Evolutionary conservation across 2,329 filamentous ascomycete genomes (phyloP).

Genomic region (Camptophora hylomeconis): DNA sequence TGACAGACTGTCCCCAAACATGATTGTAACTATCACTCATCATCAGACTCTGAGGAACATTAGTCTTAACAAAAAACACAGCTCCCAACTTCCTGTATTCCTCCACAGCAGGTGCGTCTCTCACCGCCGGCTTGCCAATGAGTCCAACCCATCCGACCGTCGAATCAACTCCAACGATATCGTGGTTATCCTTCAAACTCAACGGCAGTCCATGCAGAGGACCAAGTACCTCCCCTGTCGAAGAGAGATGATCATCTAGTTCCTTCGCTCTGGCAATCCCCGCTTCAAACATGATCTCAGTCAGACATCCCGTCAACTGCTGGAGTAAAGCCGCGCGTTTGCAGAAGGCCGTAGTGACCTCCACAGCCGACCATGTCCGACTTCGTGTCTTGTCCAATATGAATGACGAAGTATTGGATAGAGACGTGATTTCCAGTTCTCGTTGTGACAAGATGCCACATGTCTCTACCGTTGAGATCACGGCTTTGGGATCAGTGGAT

Average conservation of each 20-base stretch:
- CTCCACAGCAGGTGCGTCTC: constrained; percentile 19
- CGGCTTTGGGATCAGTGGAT: constrained; percentile 1
- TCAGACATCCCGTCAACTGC: constrained; percentile 35
- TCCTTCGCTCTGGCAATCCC: constrained; percentile 35
- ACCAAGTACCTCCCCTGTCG: constrained; percentile 34
- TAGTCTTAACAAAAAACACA: constrained; percentile 40
- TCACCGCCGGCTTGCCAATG: constrained; percentile 18
- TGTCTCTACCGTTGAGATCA: constrained; percentile 1
- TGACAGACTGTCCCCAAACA: constrained; percentile 34
- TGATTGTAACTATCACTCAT: constrained; percentile 40
- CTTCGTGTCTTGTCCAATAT: constrained; percentile 5
- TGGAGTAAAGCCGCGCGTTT: constrained; percentile 32
- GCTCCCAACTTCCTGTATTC: constrained; percentile 27
- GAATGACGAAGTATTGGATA: constrained; percentile 4
- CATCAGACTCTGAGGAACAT: constrained; percentile 37
- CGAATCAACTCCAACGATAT: constrained; percentile 25
- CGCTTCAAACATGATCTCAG: constrained; percentile 40
- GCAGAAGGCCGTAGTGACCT: constrained; percentile 42
- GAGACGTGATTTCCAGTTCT: constrained; percentile 8
- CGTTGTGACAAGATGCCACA: constrained; percentile 2
- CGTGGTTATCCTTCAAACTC: constrained; percentile 36
- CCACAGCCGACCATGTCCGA: constrained; percentile 19
- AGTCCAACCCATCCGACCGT: constrained; percentile 25
- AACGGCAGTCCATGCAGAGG: constrained; percentile 51
- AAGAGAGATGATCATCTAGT: constrained; percentile 33